phyloP scores from a whole-genome alignment of 106 monocot species.

The Dendrobium officinale region DNA sequence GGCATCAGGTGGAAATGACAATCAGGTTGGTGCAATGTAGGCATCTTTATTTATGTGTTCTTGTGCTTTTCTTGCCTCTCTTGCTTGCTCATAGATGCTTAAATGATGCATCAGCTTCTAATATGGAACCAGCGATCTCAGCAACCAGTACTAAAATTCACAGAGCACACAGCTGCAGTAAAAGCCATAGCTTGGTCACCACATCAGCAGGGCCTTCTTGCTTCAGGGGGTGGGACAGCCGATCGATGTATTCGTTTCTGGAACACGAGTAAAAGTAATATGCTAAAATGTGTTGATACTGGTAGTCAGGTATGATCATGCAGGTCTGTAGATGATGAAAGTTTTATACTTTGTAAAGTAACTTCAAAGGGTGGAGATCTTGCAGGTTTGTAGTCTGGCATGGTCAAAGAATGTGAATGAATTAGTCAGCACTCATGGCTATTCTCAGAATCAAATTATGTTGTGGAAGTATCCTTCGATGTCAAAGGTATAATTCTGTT shows the following conservation, averaged over 20 bases:
- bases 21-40: conserved; percentile 39
- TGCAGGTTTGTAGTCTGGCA: conserved; percentile 80
- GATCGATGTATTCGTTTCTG: conserved; percentile 95
- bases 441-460: conserved; percentile 95
- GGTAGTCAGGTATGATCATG: conserved; percentile 66
- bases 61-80: not conserved
- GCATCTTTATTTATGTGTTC: not conserved
- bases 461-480: conserved; percentile 98
- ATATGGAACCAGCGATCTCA: conserved; percentile 90
- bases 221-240: conserved; percentile 95
- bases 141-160: conserved; percentile 50
- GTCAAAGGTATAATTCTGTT: conserved; percentile 53
- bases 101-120: conserved; percentile 43
- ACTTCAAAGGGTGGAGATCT: not conserved
- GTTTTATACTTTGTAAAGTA: not conserved
- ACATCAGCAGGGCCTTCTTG: conserved; percentile 87
- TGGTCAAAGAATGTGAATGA: conserved; percentile 97
- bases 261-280: conserved; percentile 74
- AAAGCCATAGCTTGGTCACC: conserved; percentile 99
- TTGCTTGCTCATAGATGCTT: not conserved
- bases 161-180: conserved; percentile 93
- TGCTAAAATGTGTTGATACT: conserved; percentile 79
- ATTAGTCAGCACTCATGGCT: conserved; percentile 93
- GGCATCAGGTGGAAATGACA: conserved; percentile 97
- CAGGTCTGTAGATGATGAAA: not conserved